phyloP scores from a whole-genome alignment of 768 basidiomycete species.

The Lactifluus hygrophoroides region DNA sequence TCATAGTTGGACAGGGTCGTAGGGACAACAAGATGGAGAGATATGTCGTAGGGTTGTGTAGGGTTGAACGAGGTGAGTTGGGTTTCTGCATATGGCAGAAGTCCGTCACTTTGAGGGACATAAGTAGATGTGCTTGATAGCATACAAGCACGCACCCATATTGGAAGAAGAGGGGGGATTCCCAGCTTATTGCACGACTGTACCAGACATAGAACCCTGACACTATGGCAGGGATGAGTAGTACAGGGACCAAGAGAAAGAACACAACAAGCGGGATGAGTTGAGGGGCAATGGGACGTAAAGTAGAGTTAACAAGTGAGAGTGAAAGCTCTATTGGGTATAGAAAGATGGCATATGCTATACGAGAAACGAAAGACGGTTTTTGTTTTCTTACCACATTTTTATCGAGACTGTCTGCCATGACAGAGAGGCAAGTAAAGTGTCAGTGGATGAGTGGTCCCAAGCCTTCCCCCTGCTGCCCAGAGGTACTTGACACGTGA shows the following conservation, averaged over 20 bases:
- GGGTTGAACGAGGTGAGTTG: constrained; percentile 43
- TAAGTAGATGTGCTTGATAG: neutral
- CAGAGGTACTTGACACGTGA: neutral
- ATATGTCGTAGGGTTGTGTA: constrained; percentile 68
- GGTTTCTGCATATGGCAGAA: constrained; percentile 52
- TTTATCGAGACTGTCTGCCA: constrained; percentile 15
- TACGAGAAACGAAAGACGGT: neutral
- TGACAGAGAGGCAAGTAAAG: neutral
- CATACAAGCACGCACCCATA: constrained; percentile 54
- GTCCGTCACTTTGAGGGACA: constrained; percentile 44
- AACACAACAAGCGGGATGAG: constrained; percentile 60
- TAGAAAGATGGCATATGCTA: neutral
- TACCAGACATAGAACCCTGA: constrained; percentile 74
- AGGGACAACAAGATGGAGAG: constrained; percentile 57
- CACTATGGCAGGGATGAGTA: constrained; percentile 49
- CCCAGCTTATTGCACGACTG: constrained; percentile 63
- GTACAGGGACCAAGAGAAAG: constrained; percentile 51
- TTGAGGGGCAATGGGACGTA: constrained; percentile 48
- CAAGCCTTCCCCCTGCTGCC: no score
- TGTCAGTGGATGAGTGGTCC: no score
- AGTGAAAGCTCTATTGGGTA: constrained; percentile 23
- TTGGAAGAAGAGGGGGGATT: constrained; percentile 59
- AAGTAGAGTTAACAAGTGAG: constrained; percentile 23
- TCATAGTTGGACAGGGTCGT: constrained; percentile 56
- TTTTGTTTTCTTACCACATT: neutral